A percentile compares a stretch with the other conserved stretches of the same genome.
Evolutionary conservation across 305 asterid genomes (phyloP).

Genomic region (Fraxinus velutina): DNA sequence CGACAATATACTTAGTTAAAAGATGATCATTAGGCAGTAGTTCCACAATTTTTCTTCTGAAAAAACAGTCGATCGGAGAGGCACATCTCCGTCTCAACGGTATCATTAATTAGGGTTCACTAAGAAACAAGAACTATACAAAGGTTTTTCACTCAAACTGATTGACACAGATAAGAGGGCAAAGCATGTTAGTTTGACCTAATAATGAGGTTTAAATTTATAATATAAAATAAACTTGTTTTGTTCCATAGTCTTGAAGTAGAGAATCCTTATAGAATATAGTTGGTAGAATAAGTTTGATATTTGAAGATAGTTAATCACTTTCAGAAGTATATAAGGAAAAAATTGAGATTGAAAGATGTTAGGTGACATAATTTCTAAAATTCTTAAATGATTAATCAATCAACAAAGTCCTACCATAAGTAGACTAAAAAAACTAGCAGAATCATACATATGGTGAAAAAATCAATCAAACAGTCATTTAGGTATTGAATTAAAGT

Average conservation of each 20-base stretch:
- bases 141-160: not conserved
- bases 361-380: slow-evolving; percentile 34
- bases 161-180: not conserved
- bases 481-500: not conserved
- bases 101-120: not conserved
- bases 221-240: slow-evolving; percentile 21
- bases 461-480: not conserved
- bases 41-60: not conserved
- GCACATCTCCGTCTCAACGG: not conserved
- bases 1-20: not conserved
- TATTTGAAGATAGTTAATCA: not conserved
- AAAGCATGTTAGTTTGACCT: not conserved
- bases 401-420: not conserved
- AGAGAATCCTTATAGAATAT: slow-evolving; percentile 31
- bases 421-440: not conserved
- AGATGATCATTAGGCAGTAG: not conserved
- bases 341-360: not conserved
- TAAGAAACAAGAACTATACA: not conserved
- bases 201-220: not conserved
- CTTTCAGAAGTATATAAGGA: not conserved
- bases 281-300: slow-evolving; percentile 31
- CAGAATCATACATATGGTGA: not conserved
- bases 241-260: slow-evolving; percentile 30
- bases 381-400: slow-evolving; percentile 15
- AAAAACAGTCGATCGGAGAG: not conserved